phyloP scores from a whole-genome alignment of 2,329 filamentous ascomycete species.

The Exophiala sp. region DNA sequence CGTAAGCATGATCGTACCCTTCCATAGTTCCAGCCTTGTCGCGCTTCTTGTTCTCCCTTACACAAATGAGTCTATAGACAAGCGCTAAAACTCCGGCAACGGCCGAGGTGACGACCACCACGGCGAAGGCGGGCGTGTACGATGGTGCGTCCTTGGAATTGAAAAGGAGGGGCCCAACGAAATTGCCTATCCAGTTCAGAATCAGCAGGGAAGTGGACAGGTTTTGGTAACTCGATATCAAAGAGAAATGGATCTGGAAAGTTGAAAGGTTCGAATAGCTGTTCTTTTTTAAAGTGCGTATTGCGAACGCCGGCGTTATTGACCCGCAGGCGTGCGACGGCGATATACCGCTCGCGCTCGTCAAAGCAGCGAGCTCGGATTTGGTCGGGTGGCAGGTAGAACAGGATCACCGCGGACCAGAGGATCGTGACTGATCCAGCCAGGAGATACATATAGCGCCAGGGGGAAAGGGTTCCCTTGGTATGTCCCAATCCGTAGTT shows the following conservation, averaged over 20 bases:
- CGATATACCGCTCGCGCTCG: constrained; percentile 39
- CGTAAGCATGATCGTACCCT: constrained; percentile 51
- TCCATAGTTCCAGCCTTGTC: constrained; percentile 35
- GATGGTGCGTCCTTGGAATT: constrained; percentile 32
- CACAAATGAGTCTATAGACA: constrained; percentile 14
- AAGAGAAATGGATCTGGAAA: constrained; percentile 25
- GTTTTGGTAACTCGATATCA: not conserved
- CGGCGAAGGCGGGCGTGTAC: constrained; percentile 32
- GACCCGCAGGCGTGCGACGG: constrained; percentile 63
- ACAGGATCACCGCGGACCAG: constrained; percentile 53
- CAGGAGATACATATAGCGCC: constrained; percentile 55
- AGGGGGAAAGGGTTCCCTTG: constrained; percentile 58
- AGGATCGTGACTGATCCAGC: constrained; percentile 58
- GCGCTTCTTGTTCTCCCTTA: constrained; percentile 27
- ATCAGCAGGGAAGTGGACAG: constrained; percentile 30
- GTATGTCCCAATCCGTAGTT: constrained; percentile 68
- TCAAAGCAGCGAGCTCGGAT: not conserved
- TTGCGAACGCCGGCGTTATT: constrained; percentile 41
- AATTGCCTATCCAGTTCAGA: constrained; percentile 35
- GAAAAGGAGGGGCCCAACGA: constrained; percentile 34
- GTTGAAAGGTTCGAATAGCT: not conserved
- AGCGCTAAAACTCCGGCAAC: constrained; percentile 30
- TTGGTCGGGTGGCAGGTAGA: not conserved
- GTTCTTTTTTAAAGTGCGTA: not conserved
- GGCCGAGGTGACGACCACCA: constrained; percentile 25